phyloP scores from a whole-genome alignment of 2,329 filamentous ascomycete species.

The Macrophomina pseudophaseolina region DNA sequence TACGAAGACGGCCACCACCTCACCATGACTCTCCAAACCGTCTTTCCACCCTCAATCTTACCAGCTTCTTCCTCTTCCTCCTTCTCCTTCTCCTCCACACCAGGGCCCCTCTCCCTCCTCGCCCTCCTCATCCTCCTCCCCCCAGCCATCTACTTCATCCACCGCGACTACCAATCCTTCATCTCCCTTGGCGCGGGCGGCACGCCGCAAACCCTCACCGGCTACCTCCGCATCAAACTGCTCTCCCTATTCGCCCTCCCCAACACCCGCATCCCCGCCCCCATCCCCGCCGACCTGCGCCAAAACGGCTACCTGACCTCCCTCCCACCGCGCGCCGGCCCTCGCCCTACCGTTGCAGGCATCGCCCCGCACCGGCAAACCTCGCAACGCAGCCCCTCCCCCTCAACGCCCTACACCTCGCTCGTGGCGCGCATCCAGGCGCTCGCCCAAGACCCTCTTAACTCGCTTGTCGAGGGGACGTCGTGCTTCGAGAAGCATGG shows the following conservation, averaged over 20 bases:
- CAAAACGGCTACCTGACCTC: constrained; percentile 63
- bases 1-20: background rate
- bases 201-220: constrained; percentile 73
- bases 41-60: background rate
- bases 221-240: constrained; percentile 75
- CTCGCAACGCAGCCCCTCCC: constrained; percentile 66
- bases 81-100: background rate
- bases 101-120: constrained; percentile 30
- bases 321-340: constrained; percentile 67
- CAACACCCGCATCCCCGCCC: constrained; percentile 69
- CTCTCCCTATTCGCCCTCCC: constrained; percentile 73
- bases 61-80: background rate
- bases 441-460: constrained; percentile 35
- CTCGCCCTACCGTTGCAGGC: constrained; percentile 70
- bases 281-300: constrained; percentile 56
- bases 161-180: constrained; percentile 77
- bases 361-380: constrained; percentile 83
- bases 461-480: constrained; percentile 56
- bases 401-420: constrained; percentile 42
- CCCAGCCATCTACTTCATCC: constrained; percentile 49
- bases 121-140: constrained; percentile 26
- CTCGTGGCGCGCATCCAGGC: constrained; percentile 44
- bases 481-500: constrained; percentile 85
- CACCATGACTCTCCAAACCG: background rate
- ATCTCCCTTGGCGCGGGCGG: constrained; percentile 79